Conservation (phyloP, 2,329 filamentous ascomycete species). For the Monosporascus cannonballus region DNA sequence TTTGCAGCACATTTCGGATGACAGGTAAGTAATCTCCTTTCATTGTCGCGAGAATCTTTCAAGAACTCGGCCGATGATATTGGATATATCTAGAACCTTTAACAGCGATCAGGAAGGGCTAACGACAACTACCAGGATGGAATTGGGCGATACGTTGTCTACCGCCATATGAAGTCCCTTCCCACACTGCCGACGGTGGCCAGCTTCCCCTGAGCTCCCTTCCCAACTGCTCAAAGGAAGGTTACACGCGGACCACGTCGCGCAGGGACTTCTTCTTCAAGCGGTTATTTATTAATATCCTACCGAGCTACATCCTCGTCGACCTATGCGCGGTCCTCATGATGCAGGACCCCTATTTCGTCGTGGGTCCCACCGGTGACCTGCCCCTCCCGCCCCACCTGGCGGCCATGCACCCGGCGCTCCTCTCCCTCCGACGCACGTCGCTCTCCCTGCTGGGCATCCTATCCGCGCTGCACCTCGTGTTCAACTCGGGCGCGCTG, state of each 20-base stretch:
- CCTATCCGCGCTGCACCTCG: constrained; percentile 51
- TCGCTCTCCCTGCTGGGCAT: constrained; percentile 50
- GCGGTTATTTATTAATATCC: constrained; percentile 39
- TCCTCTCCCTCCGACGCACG: constrained; percentile 51
- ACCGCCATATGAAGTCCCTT: constrained; percentile 34
- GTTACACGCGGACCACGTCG: constrained; percentile 38
- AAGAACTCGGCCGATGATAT: no score
- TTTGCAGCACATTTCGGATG: constrained; percentile 49
- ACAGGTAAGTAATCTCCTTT: constrained; percentile 34
- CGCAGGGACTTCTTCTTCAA: constrained; percentile 37
- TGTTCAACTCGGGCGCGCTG: constrained; percentile 57
- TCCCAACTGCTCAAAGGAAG: constrained; percentile 35
- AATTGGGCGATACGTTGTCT: constrained; percentile 45
- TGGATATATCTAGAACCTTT: not conserved
- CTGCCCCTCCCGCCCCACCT: constrained; percentile 39
- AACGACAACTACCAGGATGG: constrained; percentile 40
- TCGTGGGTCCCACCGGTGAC: constrained; percentile 41
- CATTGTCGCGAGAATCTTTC: no score
- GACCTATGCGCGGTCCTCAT: constrained; percentile 65
- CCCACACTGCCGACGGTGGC: constrained; percentile 30
- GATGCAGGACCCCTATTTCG: constrained; percentile 74
- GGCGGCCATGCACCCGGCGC: constrained; percentile 32
- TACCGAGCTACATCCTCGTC: constrained; percentile 56
- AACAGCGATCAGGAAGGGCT: not conserved
- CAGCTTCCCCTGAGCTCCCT: constrained; percentile 32